Percentiles rank a stretch among this genome's conserved stretches.
phyloP scores from a whole-genome alignment of 345 rosid genomes.

The Turnera subulata region DNA sequence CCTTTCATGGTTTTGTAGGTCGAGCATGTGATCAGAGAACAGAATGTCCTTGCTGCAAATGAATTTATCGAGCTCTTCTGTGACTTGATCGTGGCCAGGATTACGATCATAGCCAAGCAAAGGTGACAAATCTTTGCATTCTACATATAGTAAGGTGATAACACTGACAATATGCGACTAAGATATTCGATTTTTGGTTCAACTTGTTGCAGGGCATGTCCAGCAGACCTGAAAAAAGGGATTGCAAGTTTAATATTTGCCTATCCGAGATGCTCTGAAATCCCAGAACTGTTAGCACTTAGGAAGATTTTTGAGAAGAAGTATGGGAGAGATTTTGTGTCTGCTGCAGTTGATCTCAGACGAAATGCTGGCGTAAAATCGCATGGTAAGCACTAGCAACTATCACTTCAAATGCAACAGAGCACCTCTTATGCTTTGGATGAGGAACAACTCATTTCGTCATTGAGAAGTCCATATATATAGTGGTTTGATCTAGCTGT shows the following conservation, averaged over 20 bases:
- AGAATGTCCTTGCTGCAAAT: conserved; percentile 82
- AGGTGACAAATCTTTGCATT: conserved; percentile 49
- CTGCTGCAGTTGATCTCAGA: conserved; percentile 82
- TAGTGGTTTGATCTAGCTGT: too few species aligned
- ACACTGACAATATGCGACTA: neutral
- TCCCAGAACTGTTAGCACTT: conserved; percentile 70
- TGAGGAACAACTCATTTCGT: too few species aligned
- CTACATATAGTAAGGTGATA: neutral
- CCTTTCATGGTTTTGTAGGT: conserved; percentile 44
- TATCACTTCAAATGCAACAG: neutral
- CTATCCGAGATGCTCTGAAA: conserved; percentile 87
- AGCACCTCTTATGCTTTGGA: too few species aligned
- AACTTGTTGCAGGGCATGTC: conserved; percentile 59
- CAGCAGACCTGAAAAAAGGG: conserved; percentile 88
- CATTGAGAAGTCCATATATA: too few species aligned
- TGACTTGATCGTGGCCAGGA: conserved; percentile 72
- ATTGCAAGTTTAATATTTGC: conserved; percentile 87
- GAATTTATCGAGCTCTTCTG: conserved; percentile 94
- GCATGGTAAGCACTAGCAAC: conserved; percentile 41
- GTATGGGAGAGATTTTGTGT: conserved; percentile 78
- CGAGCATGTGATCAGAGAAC: conserved; percentile 92
- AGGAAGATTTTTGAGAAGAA: conserved; percentile 69
- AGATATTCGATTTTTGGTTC: conserved; percentile 1
- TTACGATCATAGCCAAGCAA: conserved; percentile 69
- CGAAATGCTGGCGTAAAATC: conserved; percentile 83